Conservation (phyloP, 2,329 filamentous ascomycete species). For the Malbranchea zuffiana region DNA sequence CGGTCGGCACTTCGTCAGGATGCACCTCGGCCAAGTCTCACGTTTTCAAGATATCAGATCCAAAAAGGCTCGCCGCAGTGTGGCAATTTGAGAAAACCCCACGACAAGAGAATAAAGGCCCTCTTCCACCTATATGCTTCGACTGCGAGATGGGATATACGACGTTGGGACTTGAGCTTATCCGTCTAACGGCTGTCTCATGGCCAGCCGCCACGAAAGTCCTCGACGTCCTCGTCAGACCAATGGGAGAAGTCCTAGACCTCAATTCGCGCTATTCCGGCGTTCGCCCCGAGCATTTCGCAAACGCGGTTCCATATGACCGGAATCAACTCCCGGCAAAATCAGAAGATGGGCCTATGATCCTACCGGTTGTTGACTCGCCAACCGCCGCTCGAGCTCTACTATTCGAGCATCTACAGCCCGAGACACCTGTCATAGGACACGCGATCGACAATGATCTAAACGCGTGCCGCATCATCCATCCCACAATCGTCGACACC, state of each 20-base stretch:
- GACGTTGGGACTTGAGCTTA: conserved; percentile 72
- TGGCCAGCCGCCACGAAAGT: conserved; percentile 71
- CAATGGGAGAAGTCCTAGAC: conserved; percentile 73
- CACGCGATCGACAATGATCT: conserved; percentile 95
- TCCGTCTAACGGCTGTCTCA: conserved; percentile 75
- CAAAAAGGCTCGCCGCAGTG: conserved; percentile 63
- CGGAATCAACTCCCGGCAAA: conserved; percentile 16
- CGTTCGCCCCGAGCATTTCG: conserved; percentile 66
- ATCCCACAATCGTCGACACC: conserved; percentile 76
- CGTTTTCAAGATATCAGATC: conserved; percentile 74
- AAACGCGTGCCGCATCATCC: conserved; percentile 72
- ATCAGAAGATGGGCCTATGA: conserved; percentile 21
- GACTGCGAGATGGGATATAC: conserved; percentile 99
- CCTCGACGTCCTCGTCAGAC: conserved; percentile 74
- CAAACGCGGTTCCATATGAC: conserved; percentile 51
- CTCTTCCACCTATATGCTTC: conserved; percentile 54
- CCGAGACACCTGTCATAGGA: conserved; percentile 73
- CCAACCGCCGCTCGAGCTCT: conserved; percentile 64
- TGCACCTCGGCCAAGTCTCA: conserved; percentile 63
- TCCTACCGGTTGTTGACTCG: conserved; percentile 62
- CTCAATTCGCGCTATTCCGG: conserved; percentile 90
- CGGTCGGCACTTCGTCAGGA: conserved; percentile 59
- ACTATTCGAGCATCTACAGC: conserved; percentile 63
- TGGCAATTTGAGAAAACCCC: conserved; percentile 76
- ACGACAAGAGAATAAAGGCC: conserved; percentile 21